A percentile compares a stretch with the other conserved stretches of the same genome.
Evolutionary conservation across 768 basidiomycete species (phyloP).

Genomic region (Sistotremastrum suecicum): DNA sequence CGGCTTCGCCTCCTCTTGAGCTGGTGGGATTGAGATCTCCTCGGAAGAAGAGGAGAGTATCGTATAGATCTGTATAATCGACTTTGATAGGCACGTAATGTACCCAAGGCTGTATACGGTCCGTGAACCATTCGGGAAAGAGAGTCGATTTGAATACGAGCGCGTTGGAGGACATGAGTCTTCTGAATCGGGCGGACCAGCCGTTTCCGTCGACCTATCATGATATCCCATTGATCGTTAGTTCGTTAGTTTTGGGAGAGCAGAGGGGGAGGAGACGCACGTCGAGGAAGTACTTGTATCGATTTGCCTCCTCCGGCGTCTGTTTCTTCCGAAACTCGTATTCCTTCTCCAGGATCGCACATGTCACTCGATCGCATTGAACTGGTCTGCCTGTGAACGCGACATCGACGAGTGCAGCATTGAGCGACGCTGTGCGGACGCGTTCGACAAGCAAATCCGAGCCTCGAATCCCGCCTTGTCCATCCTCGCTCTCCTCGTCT

Average conservation of each 20-base stretch:
- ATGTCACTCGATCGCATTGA: conserved; percentile 15
- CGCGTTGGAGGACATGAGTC: conserved; percentile 19
- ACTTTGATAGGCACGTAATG: conserved; percentile 26
- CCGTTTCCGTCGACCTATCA: conserved; percentile 13
- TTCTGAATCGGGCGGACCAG: conserved; percentile 23
- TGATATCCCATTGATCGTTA: neutral
- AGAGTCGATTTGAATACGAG: conserved; percentile 22
- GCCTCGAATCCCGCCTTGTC: neutral
- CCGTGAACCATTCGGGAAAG: conserved; percentile 9
- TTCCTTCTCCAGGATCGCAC: conserved; percentile 14
- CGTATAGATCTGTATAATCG: conserved; percentile 24
- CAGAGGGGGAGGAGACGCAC: conserved; percentile 1
- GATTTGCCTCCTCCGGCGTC: conserved; percentile 15
- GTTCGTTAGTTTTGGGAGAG: no score
- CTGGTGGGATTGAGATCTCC: conserved; percentile 11
- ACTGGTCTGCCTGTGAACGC: conserved; percentile 15
- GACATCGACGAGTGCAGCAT: conserved; percentile 19
- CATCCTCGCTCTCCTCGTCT: neutral
- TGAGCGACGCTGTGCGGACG: conserved; percentile 4
- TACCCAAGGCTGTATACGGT: conserved; percentile 22
- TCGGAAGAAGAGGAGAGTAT: conserved; percentile 32
- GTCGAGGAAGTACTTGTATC: conserved; percentile 18
- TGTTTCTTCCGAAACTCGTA: conserved; percentile 17
- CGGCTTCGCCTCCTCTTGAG: no score
- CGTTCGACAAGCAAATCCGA: no score